A percentile compares a stretch with the other conserved stretches of the same genome.
Evolutionary conservation across 2,329 filamentous ascomycete species (phyloP).

Genomic region (Dendrostoma leiphaemia): DNA sequence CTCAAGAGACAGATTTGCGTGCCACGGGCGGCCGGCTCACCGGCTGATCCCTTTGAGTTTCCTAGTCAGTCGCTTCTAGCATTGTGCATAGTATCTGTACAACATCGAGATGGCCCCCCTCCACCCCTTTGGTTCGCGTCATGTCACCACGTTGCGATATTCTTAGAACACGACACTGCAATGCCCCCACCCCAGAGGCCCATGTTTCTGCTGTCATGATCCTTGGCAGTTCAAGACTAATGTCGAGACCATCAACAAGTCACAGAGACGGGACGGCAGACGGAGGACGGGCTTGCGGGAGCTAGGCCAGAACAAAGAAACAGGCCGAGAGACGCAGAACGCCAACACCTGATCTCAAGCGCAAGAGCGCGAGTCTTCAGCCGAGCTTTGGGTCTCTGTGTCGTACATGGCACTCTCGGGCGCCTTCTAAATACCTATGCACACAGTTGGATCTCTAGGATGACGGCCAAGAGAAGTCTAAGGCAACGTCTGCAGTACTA

Average conservation of each 20-base stretch:
- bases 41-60: neutral
- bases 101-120: neutral
- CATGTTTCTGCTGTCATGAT: neutral
- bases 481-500: too few species aligned
- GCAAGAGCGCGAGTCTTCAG: too few species aligned
- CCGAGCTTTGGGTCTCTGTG: too few species aligned
- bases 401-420: too few species aligned
- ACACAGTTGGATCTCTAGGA: too few species aligned
- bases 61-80: neutral
- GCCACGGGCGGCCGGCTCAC: neutral
- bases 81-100: too few species aligned
- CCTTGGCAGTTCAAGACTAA: neutral
- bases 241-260: neutral
- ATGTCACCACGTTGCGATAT: neutral
- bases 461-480: too few species aligned
- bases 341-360: too few species aligned
- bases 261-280: neutral
- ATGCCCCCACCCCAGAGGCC: neutral
- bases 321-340: too few species aligned
- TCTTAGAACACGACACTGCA: neutral
- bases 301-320: too few species aligned
- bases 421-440: too few species aligned
- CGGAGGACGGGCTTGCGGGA: too few species aligned
- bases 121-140: neutral
- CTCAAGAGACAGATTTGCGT: conserved; percentile 2